A percentile compares a stretch with the other conserved stretches of the same genome.
Evolutionary conservation across 148 eudicot genomes (phyloP).

Genomic region (Amaranthus hypochondriacus): DNA sequence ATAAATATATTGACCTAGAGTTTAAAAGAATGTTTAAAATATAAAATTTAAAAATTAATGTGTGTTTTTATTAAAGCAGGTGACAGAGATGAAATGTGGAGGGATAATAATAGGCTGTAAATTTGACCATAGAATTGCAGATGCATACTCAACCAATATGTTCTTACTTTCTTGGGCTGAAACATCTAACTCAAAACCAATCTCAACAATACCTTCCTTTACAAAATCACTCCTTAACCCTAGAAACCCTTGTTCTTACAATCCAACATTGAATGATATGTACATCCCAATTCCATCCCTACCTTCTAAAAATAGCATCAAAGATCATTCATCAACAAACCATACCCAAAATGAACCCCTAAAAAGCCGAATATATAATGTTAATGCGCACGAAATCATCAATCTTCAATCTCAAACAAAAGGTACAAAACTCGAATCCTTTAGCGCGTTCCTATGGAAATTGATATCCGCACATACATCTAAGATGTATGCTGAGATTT

Average conservation of each 20-base stretch:
- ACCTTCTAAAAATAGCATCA: conserved; percentile 9
- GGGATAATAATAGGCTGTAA: conserved; percentile 48
- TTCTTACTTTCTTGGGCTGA: conserved; percentile 71
- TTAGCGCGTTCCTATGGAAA: conserved; percentile 67
- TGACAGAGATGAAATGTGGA: conserved; percentile 55
- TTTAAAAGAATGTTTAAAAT: too few relatives aligned
- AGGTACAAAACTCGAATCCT: conserved; percentile 41
- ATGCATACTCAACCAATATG: conserved; percentile 67
- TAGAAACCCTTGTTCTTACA: conserved; percentile 33
- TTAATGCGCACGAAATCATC: conserved; percentile 27
- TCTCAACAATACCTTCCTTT: conserved; percentile 38
- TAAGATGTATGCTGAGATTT: conserved; percentile 11
- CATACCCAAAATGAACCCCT: conserved; percentile 6
- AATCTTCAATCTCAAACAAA: conserved; percentile 35
- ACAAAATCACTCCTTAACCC: conserved; percentile 50
- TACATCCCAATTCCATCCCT: conserved; percentile 35
- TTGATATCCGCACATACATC: conserved; percentile 20
- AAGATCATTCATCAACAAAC: not conserved
- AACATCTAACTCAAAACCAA: conserved; percentile 31
- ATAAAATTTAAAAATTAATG: too few relatives aligned
- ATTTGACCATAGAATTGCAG: conserved; percentile 64
- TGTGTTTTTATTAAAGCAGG: conserved; percentile 24
- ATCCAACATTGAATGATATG: conserved; percentile 27
- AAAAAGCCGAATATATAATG: conserved; percentile 52
- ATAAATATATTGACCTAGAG: too few relatives aligned